Base-by-base conservation (phyloP, 352 stramenopile genomes). In the Globisporangium apiculatum region DNA sequence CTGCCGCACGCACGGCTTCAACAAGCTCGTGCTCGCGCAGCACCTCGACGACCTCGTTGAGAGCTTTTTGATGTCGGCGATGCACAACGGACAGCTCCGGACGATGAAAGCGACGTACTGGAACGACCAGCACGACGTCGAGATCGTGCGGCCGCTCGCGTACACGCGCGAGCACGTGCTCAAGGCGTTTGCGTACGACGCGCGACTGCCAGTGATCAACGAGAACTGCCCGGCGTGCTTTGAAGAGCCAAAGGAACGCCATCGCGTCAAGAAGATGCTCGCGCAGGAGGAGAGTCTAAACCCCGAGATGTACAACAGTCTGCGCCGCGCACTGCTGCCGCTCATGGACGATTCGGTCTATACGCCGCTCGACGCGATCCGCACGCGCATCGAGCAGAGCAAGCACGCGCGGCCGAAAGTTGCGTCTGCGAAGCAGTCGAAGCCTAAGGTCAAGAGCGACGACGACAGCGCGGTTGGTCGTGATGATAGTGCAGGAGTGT, bases 171-270 rank as follows among this genome's bases (percentile, higher is more conserved):
- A 99, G 76, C 83, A 86, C 55, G 73, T 97, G 48, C 91, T 97
- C 58, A 97, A 96, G 62, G 71, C 79, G 46, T 89, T 89, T 62
- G 79, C 79, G 41, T 84, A 84, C 53, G 78, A 86, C 55, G 89
- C 87, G 47, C 86, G 94, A 14, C 73, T 99, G 17, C 96, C 96
- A 7, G 84, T 99, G 35, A 99, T 99, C 59, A 99, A 99, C 68
- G 97, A 99, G 69, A 99, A 99, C 74, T 99, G 96, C 63, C 97
- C 97, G 11, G 97, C 97, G 10, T 99, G 96, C 76, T 99, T 99
- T 62, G 96, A 99, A 70, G 89, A 98, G 73, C 94, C 96, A 12
- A 98, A 94, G 69, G 97, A 99, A 71, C 81, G 97, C 54, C 91
- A 97, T 53, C 83, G 97, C 46, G 80, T 99, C n/a, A 99, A 99